Evolutionary conservation across 352 stramenopile species (phyloP), one percentile per base, ranked within the genome.

Genomic region (Phytophthora pinifolia): DNA sequence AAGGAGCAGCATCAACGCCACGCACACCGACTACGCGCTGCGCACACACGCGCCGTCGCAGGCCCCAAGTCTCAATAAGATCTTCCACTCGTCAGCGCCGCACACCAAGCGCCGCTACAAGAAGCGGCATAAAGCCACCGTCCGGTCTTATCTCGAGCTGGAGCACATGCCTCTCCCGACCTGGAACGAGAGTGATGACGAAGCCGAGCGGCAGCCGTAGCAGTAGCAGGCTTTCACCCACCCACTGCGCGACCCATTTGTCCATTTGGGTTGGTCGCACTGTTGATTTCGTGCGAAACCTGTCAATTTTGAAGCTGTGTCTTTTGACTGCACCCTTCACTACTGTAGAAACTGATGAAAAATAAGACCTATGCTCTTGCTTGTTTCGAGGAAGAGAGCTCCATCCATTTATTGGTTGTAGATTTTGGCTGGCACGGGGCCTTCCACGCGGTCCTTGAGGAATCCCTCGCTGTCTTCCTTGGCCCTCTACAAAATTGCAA

Each of bases 401-500:
- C 20, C 32, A 9, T 20, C 22, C 18, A 38, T 46, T 55, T 76
- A 86, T 62, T 81, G 65, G 57, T 84, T 79, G 53, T 86, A 83
- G 32, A 89, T 44, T 57, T 82, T 83, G 4, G 76, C 71, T 15
- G 81, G 69, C 43, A 89, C 72, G 2, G 83, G 83, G n/a, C 83
- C 80, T 63, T 93, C 83, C 32, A 87, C 78, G 45, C 86, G 84
- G 67, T 93, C 79, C 52, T 89, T 89, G 7, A 93, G 65, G 59
- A 91, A 89, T 13, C 29, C 54, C 59, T 93, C 83, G 56, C 83
- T 93, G 65, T 88, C 82, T 33, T 89, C 74, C 46, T 93, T 93
- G 14, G 80, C 80, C 38, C 79, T 70, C 83, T 93, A 37, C 8
- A 39, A 6, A 33, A 27, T 27, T 27, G 22, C 37, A 44, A 29